These are phyloP conservation scores for Effrenium voratum DNA, from an alignment of 73 alveolate genomes.

Conservation along the genomic window DNA sequence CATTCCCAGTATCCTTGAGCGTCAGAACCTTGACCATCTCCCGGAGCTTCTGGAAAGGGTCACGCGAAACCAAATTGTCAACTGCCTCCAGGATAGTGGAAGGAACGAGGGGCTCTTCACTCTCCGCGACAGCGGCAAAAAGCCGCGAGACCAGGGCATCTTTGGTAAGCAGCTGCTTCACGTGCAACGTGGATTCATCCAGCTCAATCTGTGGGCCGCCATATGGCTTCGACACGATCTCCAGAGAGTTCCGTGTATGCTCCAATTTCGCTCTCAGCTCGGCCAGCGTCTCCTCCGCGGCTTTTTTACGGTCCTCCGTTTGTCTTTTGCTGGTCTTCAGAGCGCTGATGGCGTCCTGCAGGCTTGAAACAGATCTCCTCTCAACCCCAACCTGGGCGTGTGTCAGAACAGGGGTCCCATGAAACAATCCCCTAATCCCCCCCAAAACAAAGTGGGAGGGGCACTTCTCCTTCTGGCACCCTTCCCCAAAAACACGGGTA, in stretches of 20 bases:
- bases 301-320: not conserved
- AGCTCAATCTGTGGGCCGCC: not conserved
- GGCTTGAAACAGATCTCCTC: too few relatives aligned
- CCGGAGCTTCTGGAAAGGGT: not conserved
- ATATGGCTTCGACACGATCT: slow-evolving; percentile 6
- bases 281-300: not conserved
- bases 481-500: too few relatives aligned
- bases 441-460: too few relatives aligned
- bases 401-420: too few relatives aligned
- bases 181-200: not conserved
- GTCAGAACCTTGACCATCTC: not conserved
- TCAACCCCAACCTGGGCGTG: too few relatives aligned
- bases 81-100: not conserved
- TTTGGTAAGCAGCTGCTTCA: not conserved
- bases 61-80: not conserved
- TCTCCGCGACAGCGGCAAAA: not conserved
- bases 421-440: too few relatives aligned
- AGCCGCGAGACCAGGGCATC: slow-evolving; percentile 12
- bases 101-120: slow-evolving; percentile 29
- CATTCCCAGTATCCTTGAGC: not conserved
- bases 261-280: not conserved
- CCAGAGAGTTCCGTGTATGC: not conserved
- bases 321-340: slow-evolving; percentile 6
- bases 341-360: not conserved
- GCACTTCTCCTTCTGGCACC: too few relatives aligned